Evolutionary conservation across 176 grass and related monocot genomes (phyloP), one percentile per base, ranked within the genome.

Genomic region (Phyllostachys edulis): DNA sequence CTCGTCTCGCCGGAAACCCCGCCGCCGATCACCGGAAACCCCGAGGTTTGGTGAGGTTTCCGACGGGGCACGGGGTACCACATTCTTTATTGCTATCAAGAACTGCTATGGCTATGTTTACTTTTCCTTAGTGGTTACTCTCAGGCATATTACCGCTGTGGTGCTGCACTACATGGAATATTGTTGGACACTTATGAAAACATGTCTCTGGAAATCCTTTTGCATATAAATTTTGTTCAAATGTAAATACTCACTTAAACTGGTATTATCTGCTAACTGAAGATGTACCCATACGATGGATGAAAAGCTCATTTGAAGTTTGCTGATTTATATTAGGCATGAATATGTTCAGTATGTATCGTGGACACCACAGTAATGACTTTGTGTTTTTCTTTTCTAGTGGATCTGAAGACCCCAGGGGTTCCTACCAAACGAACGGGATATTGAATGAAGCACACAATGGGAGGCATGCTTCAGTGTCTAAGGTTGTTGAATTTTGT

Each of bases 401-500:
- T 87, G 84, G 84, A 39, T 78, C 79, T 29, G 89, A 83, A 67
- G 84, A 90, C 55, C 84, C 79, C 7, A 86, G 67, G 61, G 89
- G 74, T 0, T 83, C 84, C 27, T 90, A 78, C 78, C 56, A 82
- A 72, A 86, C 83, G 80, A 90, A 90, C 77, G 89, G 84, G 29
- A 90, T 90, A 78, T 40, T 90, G 39, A 90, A 90, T 82, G 71
- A 86, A 56, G 40, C 71, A 57, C 74, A 87, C 42, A 90, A 90
- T 36, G 75, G 84, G 50, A 90, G 67, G 21, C 84, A 87, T 32
- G 67, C 80, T 4, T 90, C 75, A 2, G 5, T 83, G 13, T 92
- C 91, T 10, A 85, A 94, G 80, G 80, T 99, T 12, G 79, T 85
- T 32, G 93, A 93, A 45, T 99, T 99, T 84, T 99, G 93, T 76